These are phyloP conservation scores for Leccinum arenicola DNA, from an alignment of 768 basidiomycete genomes.

Conservation along the genomic window DNA sequence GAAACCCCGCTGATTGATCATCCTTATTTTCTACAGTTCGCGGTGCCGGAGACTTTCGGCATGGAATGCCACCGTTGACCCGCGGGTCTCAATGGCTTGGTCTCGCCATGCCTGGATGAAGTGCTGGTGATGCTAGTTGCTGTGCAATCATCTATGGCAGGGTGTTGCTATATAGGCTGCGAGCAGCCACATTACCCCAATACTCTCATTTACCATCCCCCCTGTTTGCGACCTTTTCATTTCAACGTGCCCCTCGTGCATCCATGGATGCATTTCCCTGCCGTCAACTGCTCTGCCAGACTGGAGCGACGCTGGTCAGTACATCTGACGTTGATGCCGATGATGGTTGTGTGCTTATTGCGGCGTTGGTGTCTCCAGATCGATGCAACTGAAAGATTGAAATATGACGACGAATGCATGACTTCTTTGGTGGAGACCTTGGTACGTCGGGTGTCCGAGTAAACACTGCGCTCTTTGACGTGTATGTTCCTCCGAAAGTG, in stretches of 20 bases:
- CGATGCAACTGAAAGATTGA: background rate
- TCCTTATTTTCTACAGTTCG: background rate
- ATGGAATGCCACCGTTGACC: background rate
- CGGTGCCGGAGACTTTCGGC: background rate
- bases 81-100: background rate
- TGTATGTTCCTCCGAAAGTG: background rate
- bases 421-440: conserved; percentile 3
- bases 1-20: background rate
- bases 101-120: conserved; percentile 3
- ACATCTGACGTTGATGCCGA: background rate
- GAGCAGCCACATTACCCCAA: background rate
- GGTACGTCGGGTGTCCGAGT: background rate
- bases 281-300: background rate
- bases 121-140: conserved; percentile 1
- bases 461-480: background rate
- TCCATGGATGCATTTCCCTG: conserved; percentile 9
- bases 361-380: conserved; percentile 5
- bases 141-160: conserved; percentile 18
- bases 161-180: conserved; percentile 20
- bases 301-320: conserved; percentile 12
- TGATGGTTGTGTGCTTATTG: background rate
- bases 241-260: background rate
- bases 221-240: background rate
- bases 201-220: conserved; percentile 5
- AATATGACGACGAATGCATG: conserved; percentile 1